Percentiles rank a stretch among this genome's conserved stretches.
phyloP scores from a whole-genome alignment of 768 basidiomycete genomes.

The Mrakia frigida region DNA sequence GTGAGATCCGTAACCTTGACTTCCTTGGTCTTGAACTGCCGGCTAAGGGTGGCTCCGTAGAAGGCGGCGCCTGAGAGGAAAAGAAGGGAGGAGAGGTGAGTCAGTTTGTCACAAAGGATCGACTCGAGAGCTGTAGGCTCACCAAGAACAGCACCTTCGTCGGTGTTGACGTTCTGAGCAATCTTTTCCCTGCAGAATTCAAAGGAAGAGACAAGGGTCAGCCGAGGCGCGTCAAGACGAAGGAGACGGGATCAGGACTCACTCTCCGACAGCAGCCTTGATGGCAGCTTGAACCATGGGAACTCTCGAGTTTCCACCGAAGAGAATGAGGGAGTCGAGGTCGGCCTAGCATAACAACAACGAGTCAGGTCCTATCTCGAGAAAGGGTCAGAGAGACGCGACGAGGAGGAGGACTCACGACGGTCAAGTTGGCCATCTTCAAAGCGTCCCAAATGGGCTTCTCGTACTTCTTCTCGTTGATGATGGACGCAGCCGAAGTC shows the following conservation, averaged over 20 bases:
- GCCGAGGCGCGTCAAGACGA: not conserved
- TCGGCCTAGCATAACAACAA: slow-evolving; percentile 53
- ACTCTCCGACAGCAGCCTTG: slow-evolving; percentile 70
- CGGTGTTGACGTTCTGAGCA: slow-evolving; percentile 90
- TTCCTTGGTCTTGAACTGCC: slow-evolving; percentile 92
- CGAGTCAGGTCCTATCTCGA: not conserved
- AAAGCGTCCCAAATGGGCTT: slow-evolving; percentile 73
- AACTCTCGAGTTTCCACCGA: slow-evolving; percentile 80
- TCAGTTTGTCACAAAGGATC: not conserved
- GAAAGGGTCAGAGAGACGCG: slow-evolving; percentile 10
- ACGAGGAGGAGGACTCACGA: slow-evolving; percentile 50
- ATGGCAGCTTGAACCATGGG: slow-evolving; percentile 88
- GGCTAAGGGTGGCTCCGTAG: slow-evolving; percentile 78
- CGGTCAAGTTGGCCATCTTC: slow-evolving; percentile 57
- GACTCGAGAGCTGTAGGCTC: slow-evolving; percentile 42
- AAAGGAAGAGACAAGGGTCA: slow-evolving; percentile 1
- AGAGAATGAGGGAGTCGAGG: slow-evolving; percentile 82
- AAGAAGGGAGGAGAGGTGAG: not conserved
- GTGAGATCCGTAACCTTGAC: slow-evolving; percentile 74
- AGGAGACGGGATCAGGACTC: slow-evolving; percentile 40
- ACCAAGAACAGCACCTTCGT: slow-evolving; percentile 86
- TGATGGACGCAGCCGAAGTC: slow-evolving; percentile 60
- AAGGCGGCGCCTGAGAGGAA: slow-evolving; percentile 59
- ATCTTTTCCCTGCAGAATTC: slow-evolving; percentile 64
- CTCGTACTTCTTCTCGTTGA: slow-evolving; percentile 53